These are phyloP conservation scores for Arachis monticola DNA, from an alignment of 331 rosid species.

Conservation along the genomic window DNA sequence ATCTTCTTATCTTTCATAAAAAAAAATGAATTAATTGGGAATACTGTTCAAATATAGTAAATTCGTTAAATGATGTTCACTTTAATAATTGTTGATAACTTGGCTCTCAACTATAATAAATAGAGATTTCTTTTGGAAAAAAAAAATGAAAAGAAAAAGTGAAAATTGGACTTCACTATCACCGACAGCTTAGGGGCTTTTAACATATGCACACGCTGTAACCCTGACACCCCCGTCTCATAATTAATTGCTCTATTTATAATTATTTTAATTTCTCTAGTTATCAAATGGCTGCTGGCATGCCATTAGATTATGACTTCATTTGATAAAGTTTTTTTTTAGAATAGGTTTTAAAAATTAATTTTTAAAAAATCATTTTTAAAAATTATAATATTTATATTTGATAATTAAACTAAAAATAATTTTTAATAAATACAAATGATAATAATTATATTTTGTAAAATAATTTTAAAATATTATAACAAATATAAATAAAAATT, in stretches of 20 bases:
- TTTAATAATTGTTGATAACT: background rate
- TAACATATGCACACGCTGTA: background rate
- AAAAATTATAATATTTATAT: too few species aligned
- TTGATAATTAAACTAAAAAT: too few species aligned
- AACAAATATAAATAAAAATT: too few species aligned
- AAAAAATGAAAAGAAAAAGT: background rate
- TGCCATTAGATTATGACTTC: too few species aligned
- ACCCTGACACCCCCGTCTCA: background rate
- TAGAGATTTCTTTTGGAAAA: background rate
- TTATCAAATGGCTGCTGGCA: background rate
- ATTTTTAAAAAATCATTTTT: too few species aligned
- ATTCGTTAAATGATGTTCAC: background rate
- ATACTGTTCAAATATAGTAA: background rate
- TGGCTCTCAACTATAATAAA: background rate
- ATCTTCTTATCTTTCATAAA: too few species aligned
- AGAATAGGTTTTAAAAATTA: too few species aligned
- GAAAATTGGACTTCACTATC: slow-evolving; percentile 10
- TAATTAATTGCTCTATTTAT: slow-evolving; percentile 26
- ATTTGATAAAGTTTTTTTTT: too few species aligned
- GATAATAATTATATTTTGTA: too few species aligned
- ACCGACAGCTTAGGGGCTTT: slow-evolving; percentile 13
- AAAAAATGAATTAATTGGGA: too few species aligned
- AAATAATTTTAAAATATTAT: too few species aligned
- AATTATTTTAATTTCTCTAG: background rate
- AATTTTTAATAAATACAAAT: too few species aligned